phyloP scores from a whole-genome alignment of 2,329 filamentous ascomycete species.

The Trichoderma simmonsii region DNA sequence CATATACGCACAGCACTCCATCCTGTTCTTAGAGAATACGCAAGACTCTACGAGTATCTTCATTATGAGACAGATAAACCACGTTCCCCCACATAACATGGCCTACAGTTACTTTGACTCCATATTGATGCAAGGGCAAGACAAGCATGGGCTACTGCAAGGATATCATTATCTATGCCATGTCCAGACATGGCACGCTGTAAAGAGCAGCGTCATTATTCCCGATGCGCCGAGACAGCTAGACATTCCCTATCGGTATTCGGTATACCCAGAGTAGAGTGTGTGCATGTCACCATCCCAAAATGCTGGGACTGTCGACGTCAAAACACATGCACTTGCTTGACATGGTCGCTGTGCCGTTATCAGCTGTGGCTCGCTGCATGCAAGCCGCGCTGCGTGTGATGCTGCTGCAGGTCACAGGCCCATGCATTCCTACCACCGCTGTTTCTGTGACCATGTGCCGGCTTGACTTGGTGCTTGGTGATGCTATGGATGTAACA shows the following conservation, averaged over 20 bases:
- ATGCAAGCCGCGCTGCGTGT: neutral
- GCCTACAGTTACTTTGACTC: neutral
- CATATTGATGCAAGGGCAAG: neutral
- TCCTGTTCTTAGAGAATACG: neutral
- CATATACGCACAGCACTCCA: neutral
- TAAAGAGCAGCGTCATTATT: neutral
- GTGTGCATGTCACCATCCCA: conserved; percentile 10
- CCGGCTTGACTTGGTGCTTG: neutral
- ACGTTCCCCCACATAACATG: neutral
- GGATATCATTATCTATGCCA: neutral
- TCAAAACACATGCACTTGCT: neutral
- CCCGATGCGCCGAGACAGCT: neutral
- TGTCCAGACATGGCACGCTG: neutral
- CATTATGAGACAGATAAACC: neutral
- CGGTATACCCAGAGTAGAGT: neutral
- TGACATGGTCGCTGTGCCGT: neutral
- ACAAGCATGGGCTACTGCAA: neutral
- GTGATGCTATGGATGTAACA: conserved; percentile 10
- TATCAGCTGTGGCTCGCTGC: neutral
- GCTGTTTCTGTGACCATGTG: neutral
- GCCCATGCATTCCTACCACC: neutral
- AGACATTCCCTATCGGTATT: neutral
- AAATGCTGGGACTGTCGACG: neutral
- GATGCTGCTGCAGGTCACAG: neutral
- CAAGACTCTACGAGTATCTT: neutral